Evolutionary conservation across 164 flowering plant species (phyloP), one percentile per base, ranked within the genome.

Genomic region (Stephania yunnanensis): DNA sequence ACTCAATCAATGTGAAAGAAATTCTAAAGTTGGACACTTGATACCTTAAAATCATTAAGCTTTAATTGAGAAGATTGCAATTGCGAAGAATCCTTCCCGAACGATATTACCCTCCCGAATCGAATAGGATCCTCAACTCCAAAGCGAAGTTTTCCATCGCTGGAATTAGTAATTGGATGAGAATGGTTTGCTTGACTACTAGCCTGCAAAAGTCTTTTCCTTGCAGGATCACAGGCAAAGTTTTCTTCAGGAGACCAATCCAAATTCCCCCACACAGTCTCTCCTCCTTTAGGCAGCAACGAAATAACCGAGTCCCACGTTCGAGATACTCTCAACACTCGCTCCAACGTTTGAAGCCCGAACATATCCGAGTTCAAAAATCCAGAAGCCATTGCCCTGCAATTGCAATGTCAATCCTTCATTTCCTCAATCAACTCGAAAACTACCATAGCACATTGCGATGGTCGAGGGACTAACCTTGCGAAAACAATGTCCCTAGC

Each of bases 201-300:
- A 6, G 77, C 25, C 50, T 84, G 80, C 53, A 71, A 15, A 15
- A 74, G 10, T 74, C 61, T 74, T 68, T 78, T 81, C 77, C 76
- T 85, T 15, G 68, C 71, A n/a, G 74, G 71, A 70, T 81, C 79
- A 79, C 90, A 91, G n/a, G 46, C 68, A 70, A 79, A 78, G 20
- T 78, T 87, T 77, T 87, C 91, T 72, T 92, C 94, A 6, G 95
- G 94, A 44, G 94, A 89, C 90, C 90, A 87, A 81, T 92, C 92
- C 83, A 87, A 68, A 84, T 86, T 63, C 25, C 97, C 97, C 97
- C 97, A 92, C 83, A 36, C 83, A 36, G 91, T 75, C 63, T 92
- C 95, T 75, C 97, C 95, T 44, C 97, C 97, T 85, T 91, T 92
- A 10, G 94, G 95, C 66, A 91, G 6, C 84, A 92, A 81, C 10